phyloP scores from a whole-genome alignment of 345 rosid species.

The Odontarrhena argentea region DNA sequence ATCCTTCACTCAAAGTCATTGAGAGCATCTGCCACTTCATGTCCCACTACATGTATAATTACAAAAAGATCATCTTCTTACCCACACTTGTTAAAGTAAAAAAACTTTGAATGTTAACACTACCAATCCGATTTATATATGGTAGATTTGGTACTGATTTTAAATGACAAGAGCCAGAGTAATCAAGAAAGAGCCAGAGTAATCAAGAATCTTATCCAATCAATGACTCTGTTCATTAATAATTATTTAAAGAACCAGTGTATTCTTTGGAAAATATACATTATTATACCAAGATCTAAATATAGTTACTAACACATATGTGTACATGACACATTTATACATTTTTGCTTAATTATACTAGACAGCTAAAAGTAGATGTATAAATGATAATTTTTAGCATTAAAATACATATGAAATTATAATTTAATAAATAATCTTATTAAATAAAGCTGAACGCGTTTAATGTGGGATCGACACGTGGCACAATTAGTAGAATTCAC shows the following conservation, averaged over 20 bases:
- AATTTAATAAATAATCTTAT: not conserved
- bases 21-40: constrained; percentile 30
- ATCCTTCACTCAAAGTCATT: constrained; percentile 10
- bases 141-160: too few species aligned
- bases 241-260: not conserved
- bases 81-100: too few species aligned
- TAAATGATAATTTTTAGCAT: too few species aligned
- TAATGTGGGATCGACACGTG: too few species aligned
- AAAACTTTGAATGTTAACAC: too few species aligned
- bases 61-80: too few species aligned
- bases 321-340: not conserved
- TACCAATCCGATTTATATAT: too few species aligned
- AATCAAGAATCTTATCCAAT: not conserved
- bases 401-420: not conserved
- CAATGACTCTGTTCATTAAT: not conserved
- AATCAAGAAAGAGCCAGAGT: not conserved
- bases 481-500: too few species aligned
- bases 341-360: not conserved
- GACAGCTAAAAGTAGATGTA: not conserved
- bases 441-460: too few species aligned
- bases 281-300: not conserved
- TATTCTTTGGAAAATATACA: not conserved
- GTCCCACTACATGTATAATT: not conserved
- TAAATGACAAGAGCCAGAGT: not conserved
- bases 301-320: not conserved